Evolutionary conservation across 179 eudicot species (phyloP), one percentile per base, ranked within the genome.

Genomic region (Actinidia chinensis): DNA sequence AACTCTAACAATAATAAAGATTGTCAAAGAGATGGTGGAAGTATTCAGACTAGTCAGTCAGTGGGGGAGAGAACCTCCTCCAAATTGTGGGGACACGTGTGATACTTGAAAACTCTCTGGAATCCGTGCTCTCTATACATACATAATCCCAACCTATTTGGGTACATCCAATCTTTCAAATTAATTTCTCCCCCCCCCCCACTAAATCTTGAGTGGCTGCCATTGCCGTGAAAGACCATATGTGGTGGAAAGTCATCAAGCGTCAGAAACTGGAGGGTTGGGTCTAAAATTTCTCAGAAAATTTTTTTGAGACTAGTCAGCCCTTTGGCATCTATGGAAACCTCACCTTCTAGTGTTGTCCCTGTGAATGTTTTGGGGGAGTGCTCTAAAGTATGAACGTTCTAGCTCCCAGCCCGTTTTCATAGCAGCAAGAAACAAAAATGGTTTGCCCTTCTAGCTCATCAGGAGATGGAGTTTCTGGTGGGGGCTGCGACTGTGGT

Each of bases 271-370:
- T 25, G 97, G 94, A 81, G 98, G 98, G 6, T 93, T 97, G 98
- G 98, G 98, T 22, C 80, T 95, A 70, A 90, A 91, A 28, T 95
- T 95, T 86, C 94, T 95, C 43, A 86, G 90, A 80, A 89, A 86
- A 79, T 58, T n/a, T n/a, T n/a, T n/a, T n/a, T n/a, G n/a, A n/a
- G n/a, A n/a, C n/a, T n/a, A n/a, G n/a, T n/a, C n/a, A n/a, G n/a
- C n/a, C n/a, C n/a, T n/a, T n/a, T 1, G 65, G 65, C 82, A 42
- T 76, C 87, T 55, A 20, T 9, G n/a, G 78, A 73, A 58, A 76
- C 79, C 17, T 71, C 78, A 10, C 44, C 78, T 70, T 73, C 87
- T 33, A 85, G 74, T 50, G 82, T 69, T 72, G 83, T 71, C 73
- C n/a, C n/a, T n/a, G n/a, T n/a, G n/a, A n/a, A n/a, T n/a, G n/a